Conservation (phyloP, 805 yeast genomes). For the Wickerhamiella musiphila region DNA sequence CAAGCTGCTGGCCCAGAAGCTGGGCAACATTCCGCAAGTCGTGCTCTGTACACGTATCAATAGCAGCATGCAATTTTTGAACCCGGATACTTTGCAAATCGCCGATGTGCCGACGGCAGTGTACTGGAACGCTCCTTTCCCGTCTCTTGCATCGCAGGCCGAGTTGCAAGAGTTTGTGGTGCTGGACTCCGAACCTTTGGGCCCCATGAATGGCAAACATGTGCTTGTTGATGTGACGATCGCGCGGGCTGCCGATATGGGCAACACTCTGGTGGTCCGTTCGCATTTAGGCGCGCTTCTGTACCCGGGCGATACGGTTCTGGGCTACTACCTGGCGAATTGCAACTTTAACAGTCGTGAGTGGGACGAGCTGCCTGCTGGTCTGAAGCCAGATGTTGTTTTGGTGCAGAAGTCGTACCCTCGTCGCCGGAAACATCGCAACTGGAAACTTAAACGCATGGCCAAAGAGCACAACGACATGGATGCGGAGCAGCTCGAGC, state of each 20-base stretch:
- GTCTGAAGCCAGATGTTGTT: constrained; percentile 51
- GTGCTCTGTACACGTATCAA: constrained; percentile 72
- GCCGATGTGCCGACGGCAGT: constrained; percentile 56
- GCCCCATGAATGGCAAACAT: constrained; percentile 55
- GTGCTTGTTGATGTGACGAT: constrained; percentile 75
- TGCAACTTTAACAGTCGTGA: constrained; percentile 48
- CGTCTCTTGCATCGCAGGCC: constrained; percentile 40
- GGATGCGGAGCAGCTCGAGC: constrained; percentile 56
- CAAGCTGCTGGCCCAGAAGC: constrained; percentile 53
- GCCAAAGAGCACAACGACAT: constrained; percentile 56
- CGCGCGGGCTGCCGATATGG: constrained; percentile 67
- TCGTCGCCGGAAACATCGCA: constrained; percentile 62
- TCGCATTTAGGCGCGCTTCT: constrained; percentile 79
- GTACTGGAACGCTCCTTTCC: constrained; percentile 70
- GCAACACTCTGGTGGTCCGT: constrained; percentile 57
- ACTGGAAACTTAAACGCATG: constrained; percentile 95
- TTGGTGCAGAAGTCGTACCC: constrained; percentile 77
- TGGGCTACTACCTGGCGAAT: constrained; percentile 71
- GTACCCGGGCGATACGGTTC: constrained; percentile 84
- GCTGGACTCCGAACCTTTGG: constrained; percentile 81
- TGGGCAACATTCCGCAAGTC: constrained; percentile 65
- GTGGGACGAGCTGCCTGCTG: constrained; percentile 25
- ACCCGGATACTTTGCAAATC: constrained; percentile 57
- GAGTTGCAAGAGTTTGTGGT: constrained; percentile 73
- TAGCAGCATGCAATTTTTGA: constrained; percentile 65